Conservation (phyloP, 2,329 filamentous ascomycete species). For the Albophoma yamanashiensis region DNA sequence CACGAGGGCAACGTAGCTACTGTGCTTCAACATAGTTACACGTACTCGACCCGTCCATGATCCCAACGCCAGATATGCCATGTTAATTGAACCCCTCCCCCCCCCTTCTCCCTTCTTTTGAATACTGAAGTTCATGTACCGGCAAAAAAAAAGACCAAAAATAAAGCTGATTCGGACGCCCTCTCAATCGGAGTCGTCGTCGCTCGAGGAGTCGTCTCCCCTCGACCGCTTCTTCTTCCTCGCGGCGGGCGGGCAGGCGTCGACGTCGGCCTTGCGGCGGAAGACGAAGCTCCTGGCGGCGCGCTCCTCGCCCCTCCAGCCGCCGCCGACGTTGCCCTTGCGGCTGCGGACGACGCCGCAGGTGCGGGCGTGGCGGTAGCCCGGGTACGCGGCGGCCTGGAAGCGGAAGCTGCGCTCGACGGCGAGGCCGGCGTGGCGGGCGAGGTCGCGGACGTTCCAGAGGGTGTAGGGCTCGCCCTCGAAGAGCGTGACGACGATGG, state of each 20-base stretch:
- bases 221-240: conserved; percentile 21
- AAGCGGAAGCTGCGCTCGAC: conserved; percentile 64
- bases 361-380: conserved; percentile 64
- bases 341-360: conserved; percentile 50
- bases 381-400: conserved; percentile 54
- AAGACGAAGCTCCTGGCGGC: conserved; percentile 51
- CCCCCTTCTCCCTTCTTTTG: too few species aligned
- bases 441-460: conserved; percentile 89
- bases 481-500: conserved; percentile 78
- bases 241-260: conserved; percentile 6
- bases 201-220: conserved; percentile 22
- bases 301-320: conserved; percentile 31
- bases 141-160: too few species aligned
- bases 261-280: conserved; percentile 43
- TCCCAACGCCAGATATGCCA: not conserved
- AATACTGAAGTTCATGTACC: not conserved
- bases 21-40: not conserved
- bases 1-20: not conserved
- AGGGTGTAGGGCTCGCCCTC: conserved; percentile 90
- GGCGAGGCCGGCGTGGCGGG: conserved; percentile 61
- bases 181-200: conserved; percentile 13
- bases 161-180: not conserved
- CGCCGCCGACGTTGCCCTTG: conserved; percentile 29
- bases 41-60: not conserved
- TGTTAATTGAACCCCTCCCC: not conserved